A percentile compares a stretch with the other conserved stretches of the same genome.
Evolutionary conservation across 169 alveolate species (phyloP).

Genomic region (Perkinsus olseni): DNA sequence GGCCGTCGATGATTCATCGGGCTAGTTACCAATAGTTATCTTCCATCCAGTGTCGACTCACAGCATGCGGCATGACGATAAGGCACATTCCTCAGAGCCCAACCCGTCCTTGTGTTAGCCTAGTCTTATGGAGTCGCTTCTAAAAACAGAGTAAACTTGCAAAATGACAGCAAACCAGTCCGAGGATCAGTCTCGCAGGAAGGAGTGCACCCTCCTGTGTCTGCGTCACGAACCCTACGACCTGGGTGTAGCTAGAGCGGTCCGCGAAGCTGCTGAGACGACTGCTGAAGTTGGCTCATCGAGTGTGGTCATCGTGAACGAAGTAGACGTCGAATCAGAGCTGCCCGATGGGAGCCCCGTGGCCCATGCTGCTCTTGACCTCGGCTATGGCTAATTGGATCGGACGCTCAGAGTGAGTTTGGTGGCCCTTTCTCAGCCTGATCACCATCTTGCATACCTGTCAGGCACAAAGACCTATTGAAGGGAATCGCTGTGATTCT

Average conservation of each 20-base stretch:
- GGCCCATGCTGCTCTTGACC: not conserved
- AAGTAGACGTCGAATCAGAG: not conserved
- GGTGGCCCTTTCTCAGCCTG: not conserved
- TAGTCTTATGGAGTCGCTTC: too few species aligned
- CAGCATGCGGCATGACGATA: not conserved
- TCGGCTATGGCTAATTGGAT: not conserved
- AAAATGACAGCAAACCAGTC: too few species aligned
- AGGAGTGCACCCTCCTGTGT: not conserved
- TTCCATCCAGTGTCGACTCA: not conserved
- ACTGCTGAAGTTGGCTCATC: not conserved
- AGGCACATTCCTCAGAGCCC: too few species aligned
- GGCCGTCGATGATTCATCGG: too few species aligned
- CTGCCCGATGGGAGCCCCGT: too few species aligned
- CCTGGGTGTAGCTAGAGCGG: not conserved
- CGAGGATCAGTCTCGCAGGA: too few species aligned
- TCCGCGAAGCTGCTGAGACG: not conserved
- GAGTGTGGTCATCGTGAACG: not conserved
- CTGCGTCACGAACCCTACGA: not conserved
- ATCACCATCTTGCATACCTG: not conserved
- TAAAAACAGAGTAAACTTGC: too few species aligned
- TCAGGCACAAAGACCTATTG: not conserved
- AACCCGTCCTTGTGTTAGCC: not conserved
- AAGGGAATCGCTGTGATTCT: not conserved
- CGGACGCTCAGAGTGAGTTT: not conserved
- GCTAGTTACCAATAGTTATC: too few species aligned